Conservation (phyloP, 2,329 filamentous ascomycete genomes). For the Zasmidium angulare region DNA sequence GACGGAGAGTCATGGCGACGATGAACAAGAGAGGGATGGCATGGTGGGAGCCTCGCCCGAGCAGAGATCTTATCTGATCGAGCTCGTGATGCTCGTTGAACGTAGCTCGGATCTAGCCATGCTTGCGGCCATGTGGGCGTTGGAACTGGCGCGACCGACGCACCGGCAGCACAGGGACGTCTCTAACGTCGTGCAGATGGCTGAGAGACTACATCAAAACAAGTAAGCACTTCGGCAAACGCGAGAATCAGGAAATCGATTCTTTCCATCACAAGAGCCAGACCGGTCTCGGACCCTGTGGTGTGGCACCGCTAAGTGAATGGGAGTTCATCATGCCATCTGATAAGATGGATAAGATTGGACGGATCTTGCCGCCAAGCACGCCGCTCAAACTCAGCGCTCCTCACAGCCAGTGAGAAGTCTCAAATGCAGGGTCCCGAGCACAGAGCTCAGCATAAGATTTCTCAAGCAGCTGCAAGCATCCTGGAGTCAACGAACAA, state of each 20-base stretch:
- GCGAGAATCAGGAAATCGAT: neutral
- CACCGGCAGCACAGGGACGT: neutral
- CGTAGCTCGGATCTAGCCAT: conserved; percentile 2
- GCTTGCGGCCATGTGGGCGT: neutral
- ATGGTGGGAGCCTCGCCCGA: neutral
- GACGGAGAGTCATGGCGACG: neutral
- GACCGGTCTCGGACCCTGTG: neutral
- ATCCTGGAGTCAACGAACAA: neutral
- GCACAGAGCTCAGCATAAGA: neutral
- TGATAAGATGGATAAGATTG: conserved; percentile 3
- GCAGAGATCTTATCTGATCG: conserved; percentile 1
- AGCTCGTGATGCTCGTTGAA: neutral
- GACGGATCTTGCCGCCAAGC: neutral
- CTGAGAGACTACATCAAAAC: neutral
- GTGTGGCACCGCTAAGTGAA: neutral
- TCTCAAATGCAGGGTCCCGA: neutral
- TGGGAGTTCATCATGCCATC: neutral
- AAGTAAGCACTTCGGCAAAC: neutral
- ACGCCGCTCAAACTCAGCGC: neutral
- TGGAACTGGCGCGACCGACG: neutral
- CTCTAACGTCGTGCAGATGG: neutral
- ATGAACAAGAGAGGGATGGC: neutral
- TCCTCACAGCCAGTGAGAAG: neutral
- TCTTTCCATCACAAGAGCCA: neutral
- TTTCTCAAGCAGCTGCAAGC: neutral